A percentile compares a stretch with the other conserved stretches of the same genome.
phyloP scores from a whole-genome alignment of 2,329 filamentous ascomycete genomes.

The Colletotrichum destructivum region DNA sequence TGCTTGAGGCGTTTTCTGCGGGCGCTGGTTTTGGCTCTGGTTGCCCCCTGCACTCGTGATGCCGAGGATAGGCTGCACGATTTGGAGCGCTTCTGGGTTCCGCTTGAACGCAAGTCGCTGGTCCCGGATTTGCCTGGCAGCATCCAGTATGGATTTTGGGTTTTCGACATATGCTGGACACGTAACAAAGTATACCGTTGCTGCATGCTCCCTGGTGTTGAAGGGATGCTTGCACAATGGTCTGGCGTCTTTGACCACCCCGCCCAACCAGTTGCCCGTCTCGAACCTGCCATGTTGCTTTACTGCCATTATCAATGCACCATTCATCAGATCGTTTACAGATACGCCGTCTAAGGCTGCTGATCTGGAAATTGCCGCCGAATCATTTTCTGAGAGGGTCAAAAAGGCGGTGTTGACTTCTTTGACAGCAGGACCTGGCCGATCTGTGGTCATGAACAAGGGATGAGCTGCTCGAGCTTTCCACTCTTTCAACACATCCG shows the following conservation, averaged over 20 bases:
- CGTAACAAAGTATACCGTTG: conserved; percentile 10
- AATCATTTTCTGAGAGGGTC: background rate
- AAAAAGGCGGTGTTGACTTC: background rate
- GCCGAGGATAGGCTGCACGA: background rate
- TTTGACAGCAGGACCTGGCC: background rate
- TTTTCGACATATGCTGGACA: background rate
- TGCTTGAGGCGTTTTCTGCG: background rate
- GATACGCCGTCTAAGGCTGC: background rate
- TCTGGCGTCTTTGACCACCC: background rate
- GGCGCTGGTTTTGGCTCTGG: background rate
- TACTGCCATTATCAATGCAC: background rate
- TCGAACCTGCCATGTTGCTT: background rate
- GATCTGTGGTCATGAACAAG: conserved; percentile 13
- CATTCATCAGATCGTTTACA: conserved; percentile 24
- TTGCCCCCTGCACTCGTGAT: background rate
- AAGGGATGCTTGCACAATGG: background rate
- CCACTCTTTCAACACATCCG: conserved; percentile 1
- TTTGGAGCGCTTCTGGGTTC: conserved; percentile 12
- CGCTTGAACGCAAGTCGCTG: conserved; percentile 10
- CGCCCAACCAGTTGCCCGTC: conserved; percentile 23
- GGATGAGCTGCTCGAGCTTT: background rate
- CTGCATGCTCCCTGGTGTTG: background rate
- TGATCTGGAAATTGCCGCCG: background rate
- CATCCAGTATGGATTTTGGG: background rate
- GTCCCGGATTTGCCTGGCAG: background rate